Base-by-base conservation (phyloP, 2,329 filamentous ascomycete species). In the Diaporthe capsici region DNA sequence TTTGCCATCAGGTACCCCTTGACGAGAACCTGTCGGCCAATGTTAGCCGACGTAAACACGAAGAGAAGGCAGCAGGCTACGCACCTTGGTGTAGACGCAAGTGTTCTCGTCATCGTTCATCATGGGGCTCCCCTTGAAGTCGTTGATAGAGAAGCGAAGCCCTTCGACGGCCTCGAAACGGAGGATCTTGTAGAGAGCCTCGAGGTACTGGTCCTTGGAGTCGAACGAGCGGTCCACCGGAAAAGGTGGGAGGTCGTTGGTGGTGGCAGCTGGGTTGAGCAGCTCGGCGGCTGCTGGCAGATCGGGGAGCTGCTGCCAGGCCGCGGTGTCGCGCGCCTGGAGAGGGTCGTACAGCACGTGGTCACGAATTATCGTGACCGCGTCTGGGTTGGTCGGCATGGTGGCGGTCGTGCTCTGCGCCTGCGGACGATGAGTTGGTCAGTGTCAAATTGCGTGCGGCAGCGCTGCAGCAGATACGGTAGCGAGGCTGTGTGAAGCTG, bases 131-230 rank as follows among this genome's bases (percentile, higher is more conserved):
- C 83, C 78, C 34, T 87, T 88, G 73, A 94, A 89, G 17, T 87
- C 83, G 0, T 85, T 84, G 1, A 98, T 88, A 0, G 94, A 92
- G 77, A 91, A 88, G 9, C 95, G 90, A 0, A 98, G 86, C 1
- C 92, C 89, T 17, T 93, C 90, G 4, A 94, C 86, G 0, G 92
- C 90, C 81, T 98, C 95, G 80, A 95, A 94, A 3, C 95, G 89
- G 10, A 95, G 87, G 2, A 98, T 88, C 4, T 91, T 87, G 81
- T 97, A 98, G 68, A 97, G 94, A 0, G 91, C 89, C 44, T 90
- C 86, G 0, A 98, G 86, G 75, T 98, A 98, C 0, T 88, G 86
- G 1, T 91, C 87, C 61, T 90, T 92, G 6, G 87, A 90, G 0
- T 83, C 77, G 87, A 92, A 96, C 0, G 91, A 85, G 0, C 87